A percentile compares a stretch with the other conserved stretches of the same genome.
Evolutionary conservation across 345 rosid genomes (phyloP).

Genomic region (Cochlearia excelsa): DNA sequence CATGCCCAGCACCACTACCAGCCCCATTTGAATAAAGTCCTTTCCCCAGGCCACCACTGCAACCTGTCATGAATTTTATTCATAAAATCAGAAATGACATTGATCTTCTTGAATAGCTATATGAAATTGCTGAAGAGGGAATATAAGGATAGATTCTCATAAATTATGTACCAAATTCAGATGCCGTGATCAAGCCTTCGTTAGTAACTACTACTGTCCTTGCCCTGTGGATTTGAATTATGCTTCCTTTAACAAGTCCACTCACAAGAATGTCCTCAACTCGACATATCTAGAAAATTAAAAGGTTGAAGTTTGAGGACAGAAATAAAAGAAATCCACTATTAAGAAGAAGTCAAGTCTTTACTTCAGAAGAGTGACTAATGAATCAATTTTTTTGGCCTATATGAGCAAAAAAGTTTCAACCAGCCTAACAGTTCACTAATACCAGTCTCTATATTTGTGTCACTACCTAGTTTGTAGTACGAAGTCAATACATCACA

Average conservation of each 20-base stretch:
- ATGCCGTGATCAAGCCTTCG: constrained; percentile 71
- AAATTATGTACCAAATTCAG: constrained; percentile 65
- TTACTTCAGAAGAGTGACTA: constrained; percentile 7
- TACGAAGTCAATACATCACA: constrained; percentile 16
- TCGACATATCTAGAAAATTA: constrained; percentile 68
- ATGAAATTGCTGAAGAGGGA: constrained; percentile 16
- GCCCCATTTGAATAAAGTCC: constrained; percentile 84
- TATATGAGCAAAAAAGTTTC: constrained; percentile 17
- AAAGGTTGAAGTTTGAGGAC: constrained; percentile 6
- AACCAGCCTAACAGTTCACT: constrained; percentile 9
- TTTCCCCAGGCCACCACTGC: constrained; percentile 80
- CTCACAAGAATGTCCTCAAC: constrained; percentile 91
- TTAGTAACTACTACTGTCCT: constrained; percentile 67
- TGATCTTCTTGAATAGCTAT: constrained; percentile 17
- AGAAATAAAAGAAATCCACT: constrained; percentile 4
- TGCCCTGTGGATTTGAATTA: constrained; percentile 91
- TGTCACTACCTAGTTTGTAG: neutral
- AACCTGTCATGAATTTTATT: constrained; percentile 51
- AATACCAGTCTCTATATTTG: constrained; percentile 7
- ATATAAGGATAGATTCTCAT: constrained; percentile 12
- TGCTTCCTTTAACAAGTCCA: constrained; percentile 85
- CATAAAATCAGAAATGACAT: constrained; percentile 27
- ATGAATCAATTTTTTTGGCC: neutral
- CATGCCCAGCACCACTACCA: constrained; percentile 98
- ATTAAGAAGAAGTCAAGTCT: constrained; percentile 21